Percentiles rank a stretch among this genome's conserved stretches.
Conservation (phyloP, 495 filamentous ascomycete species). For the Xylaria scruposa region DNA sequence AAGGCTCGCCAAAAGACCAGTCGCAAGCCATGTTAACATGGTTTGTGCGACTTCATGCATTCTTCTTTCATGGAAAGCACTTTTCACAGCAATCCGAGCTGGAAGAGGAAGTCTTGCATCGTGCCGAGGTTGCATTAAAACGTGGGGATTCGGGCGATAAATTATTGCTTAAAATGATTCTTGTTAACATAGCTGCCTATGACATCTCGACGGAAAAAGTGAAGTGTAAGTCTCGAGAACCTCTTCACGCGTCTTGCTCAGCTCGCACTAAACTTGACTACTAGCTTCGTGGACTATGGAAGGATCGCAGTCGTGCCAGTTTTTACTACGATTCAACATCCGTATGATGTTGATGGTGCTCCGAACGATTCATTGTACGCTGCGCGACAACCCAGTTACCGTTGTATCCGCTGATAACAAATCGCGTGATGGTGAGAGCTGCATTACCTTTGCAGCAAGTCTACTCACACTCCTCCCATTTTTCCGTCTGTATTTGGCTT, state of each 20-base stretch:
- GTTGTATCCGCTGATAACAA: slow-evolving; percentile 16
- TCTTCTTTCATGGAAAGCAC: slow-evolving; percentile 73
- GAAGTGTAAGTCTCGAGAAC: slow-evolving; percentile 56
- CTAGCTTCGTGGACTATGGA: slow-evolving; percentile 45
- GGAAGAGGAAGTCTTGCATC: slow-evolving; percentile 83
- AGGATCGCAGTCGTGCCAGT: slow-evolving; percentile 65
- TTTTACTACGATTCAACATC: slow-evolving; percentile 80
- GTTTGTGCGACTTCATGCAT: slow-evolving; percentile 89
- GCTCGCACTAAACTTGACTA: slow-evolving; percentile 37
- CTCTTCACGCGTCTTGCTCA: slow-evolving; percentile 6
- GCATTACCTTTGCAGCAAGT: slow-evolving; percentile 29
- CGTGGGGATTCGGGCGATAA: slow-evolving; percentile 60
- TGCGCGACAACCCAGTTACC: slow-evolving; percentile 56
- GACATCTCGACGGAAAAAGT: slow-evolving; percentile 68
- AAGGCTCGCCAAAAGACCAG: slow-evolving; percentile 35
- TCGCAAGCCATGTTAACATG: slow-evolving; percentile 66
- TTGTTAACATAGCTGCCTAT: slow-evolving; percentile 87
- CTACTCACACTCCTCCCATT: slow-evolving; percentile 46
- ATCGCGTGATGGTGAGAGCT: slow-evolving; percentile 32
- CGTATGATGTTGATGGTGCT: slow-evolving; percentile 81
- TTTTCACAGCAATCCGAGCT: slow-evolving; percentile 80
- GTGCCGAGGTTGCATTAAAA: slow-evolving; percentile 75
- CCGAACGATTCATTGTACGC: slow-evolving; percentile 70
- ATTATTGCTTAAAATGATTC: slow-evolving; percentile 73
- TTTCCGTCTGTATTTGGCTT: slow-evolving; percentile 52